A percentile compares a stretch with the other conserved stretches of the same genome.
phyloP scores from a whole-genome alignment of 768 basidiomycete genomes.

The Rhizopogon vinicolor region DNA sequence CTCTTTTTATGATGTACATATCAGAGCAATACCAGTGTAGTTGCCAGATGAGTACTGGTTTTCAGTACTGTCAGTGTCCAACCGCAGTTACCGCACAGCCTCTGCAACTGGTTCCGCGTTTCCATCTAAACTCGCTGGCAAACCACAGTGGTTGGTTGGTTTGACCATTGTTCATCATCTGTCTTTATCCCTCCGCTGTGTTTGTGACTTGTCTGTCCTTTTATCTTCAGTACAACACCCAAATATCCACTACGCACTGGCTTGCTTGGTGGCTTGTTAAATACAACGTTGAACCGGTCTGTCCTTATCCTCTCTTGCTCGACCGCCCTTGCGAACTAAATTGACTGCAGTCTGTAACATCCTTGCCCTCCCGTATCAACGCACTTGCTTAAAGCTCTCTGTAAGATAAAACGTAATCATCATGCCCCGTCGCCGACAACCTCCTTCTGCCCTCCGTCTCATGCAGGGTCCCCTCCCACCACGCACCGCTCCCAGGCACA shows the following conservation, averaged over 20 bases:
- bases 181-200: not conserved
- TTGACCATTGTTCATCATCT: not conserved
- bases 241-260: not conserved
- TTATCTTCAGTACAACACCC: not conserved
- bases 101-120: not conserved
- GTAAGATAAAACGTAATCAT: not conserved
- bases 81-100: not conserved
- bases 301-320: not conserved
- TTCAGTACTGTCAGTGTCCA: too few relatives aligned
- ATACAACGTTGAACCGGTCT: not conserved
- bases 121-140: too few relatives aligned
- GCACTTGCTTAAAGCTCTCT: not conserved
- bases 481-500: slow-evolving; percentile 59
- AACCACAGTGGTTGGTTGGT: not conserved
- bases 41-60: not conserved
- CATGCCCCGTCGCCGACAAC: slow-evolving; percentile 61
- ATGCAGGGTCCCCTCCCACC: slow-evolving; percentile 56
- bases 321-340: not conserved
- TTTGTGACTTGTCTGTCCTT: not conserved
- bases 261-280: not conserved
- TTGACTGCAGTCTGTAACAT: not conserved
- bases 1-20: not conserved
- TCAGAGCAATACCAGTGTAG: not conserved
- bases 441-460: slow-evolving; percentile 63
- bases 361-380: not conserved